A percentile compares a stretch with the other conserved stretches of the same genome.
Conservation (phyloP, 345 rosid genomes). For the Citropsis articulata region DNA sequence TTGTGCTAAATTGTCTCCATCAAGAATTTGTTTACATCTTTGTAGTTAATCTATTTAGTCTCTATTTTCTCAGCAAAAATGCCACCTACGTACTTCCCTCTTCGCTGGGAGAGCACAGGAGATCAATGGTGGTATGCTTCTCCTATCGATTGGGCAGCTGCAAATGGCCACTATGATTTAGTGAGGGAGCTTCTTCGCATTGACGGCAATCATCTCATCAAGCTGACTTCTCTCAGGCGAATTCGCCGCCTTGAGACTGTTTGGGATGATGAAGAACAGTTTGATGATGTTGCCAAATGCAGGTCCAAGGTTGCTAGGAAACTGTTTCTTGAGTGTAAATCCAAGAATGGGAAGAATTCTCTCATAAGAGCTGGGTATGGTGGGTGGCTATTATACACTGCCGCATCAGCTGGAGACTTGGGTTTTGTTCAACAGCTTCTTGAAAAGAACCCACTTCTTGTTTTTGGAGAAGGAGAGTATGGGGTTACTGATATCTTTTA, state of each 20-base stretch:
- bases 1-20: slow-evolving; percentile 3
- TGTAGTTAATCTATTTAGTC: neutral
- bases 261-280: slow-evolving; percentile 80
- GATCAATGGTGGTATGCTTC: slow-evolving; percentile 99
- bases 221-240: slow-evolving; percentile 89
- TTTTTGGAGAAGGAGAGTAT: slow-evolving; percentile 93
- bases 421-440: slow-evolving; percentile 64
- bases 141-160: slow-evolving; percentile 92
- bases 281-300: slow-evolving; percentile 64
- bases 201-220: slow-evolving; percentile 82
- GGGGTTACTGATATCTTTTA: slow-evolving; percentile 86
- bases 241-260: slow-evolving; percentile 91
- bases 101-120: slow-evolving; percentile 95
- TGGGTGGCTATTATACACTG: slow-evolving; percentile 91
- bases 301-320: slow-evolving; percentile 68
- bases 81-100: slow-evolving; percentile 78
- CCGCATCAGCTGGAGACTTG: slow-evolving; percentile 92
- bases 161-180: slow-evolving; percentile 84
- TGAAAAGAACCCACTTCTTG: slow-evolving; percentile 64
- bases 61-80: slow-evolving; percentile 19
- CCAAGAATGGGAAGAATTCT: slow-evolving; percentile 51
- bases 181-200: slow-evolving; percentile 83
- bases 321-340: slow-evolving; percentile 62
- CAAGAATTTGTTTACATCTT: neutral
- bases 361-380: slow-evolving; percentile 76